Evolutionary conservation across 1,139 yeast species (phyloP), one percentile per base, ranked within the genome.

Genomic region (Diutina siamensis): DNA sequence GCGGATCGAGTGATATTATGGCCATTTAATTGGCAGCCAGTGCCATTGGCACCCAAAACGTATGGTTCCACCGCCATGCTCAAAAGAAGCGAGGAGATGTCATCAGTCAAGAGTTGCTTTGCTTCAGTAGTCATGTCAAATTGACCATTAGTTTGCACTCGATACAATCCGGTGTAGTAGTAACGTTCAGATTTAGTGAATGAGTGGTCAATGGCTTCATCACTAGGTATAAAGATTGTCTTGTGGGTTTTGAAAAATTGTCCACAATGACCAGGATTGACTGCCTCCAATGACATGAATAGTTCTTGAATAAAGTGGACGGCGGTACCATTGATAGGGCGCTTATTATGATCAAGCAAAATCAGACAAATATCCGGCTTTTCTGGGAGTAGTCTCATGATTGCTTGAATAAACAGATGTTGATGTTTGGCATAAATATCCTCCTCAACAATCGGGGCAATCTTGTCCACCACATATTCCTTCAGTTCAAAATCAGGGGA

Each of bases 351-450:
- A 22, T 38, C 15, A 7, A 38, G 54, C 13, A 76, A 50, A 8
- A 66, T 55, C 4, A 70, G 68, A 53, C 82, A 71, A 28, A 75
- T 46, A 2, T 67, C 50, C 2, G 66, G 66, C 40, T 78, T 76
- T 1, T 64, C 46, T 0, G 67, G 66, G 4, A 84, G 55, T 5
- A 80, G 56, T 8, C 64, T 56, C 50, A 81, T 82, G 2, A 86
- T 67, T 0, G 87, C 92, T 50, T 86, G 94, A 7, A 89, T 78
- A 25, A 77, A 76, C 0, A 95, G 83, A 52, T 80, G 69, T 53
- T 80, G 85, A 46, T 80, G 77, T 40, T 76, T 74, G 1, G 95
- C 92, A 48, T 65, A 63, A 44, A 82, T 59, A 57, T 87, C 87
- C 0, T 71, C 59, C 32, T 82, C 87, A 2, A 84, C 74, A 2